A percentile compares a stretch with the other conserved stretches of the same genome.
Evolutionary conservation across 768 basidiomycete genomes (phyloP).

Genomic region (Harrya chromipes): DNA sequence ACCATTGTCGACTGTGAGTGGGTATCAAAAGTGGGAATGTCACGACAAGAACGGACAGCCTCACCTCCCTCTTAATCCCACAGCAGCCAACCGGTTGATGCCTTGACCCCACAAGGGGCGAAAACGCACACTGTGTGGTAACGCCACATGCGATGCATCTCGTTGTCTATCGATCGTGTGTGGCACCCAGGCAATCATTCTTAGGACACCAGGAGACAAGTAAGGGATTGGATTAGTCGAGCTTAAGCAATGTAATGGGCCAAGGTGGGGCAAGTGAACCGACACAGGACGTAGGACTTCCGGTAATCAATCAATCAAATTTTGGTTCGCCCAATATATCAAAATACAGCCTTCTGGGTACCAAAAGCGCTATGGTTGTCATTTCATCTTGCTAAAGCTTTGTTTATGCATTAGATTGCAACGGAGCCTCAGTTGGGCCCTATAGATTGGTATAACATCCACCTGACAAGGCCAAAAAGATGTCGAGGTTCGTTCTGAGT

Average conservation of each 20-base stretch:
- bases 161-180: too few species aligned
- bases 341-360: neutral
- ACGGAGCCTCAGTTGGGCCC: conserved; percentile 63
- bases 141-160: neutral
- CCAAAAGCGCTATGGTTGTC: neutral
- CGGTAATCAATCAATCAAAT: neutral
- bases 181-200: neutral
- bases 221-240: too few species aligned
- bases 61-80: conserved; percentile 1
- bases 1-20: neutral
- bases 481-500: conserved; percentile 68
- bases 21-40: neutral
- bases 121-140: too few species aligned
- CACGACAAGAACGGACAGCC: conserved; percentile 1
- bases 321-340: too few species aligned
- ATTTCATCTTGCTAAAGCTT: neutral
- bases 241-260: too few species aligned
- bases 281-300: neutral
- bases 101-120: too few species aligned
- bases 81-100: too few species aligned
- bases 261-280: too few species aligned
- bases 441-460: conserved; percentile 85
- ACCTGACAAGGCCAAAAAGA: conserved; percentile 77
- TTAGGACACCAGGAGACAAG: neutral
- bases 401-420: neutral